These are phyloP conservation scores for Spathaspora gorwiae DNA, from an alignment of 805 yeast genomes.

Conservation along the genomic window DNA sequence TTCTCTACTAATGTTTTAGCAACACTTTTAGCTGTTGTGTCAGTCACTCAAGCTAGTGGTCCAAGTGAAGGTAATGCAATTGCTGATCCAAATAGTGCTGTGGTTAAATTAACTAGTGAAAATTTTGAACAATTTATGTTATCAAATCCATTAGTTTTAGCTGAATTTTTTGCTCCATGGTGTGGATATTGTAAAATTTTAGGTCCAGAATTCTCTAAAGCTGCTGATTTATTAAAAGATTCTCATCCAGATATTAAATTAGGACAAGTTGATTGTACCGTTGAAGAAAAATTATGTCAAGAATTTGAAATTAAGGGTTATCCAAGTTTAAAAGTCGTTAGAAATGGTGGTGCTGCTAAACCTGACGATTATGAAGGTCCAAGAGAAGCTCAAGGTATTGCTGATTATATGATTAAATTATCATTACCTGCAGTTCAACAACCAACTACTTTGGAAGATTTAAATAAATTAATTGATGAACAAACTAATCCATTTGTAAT, in stretches of 20 bases:
- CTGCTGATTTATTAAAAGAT: constrained; percentile 59
- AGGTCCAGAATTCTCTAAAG: constrained; percentile 75
- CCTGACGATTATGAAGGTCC: constrained; percentile 76
- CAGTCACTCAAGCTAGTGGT: constrained; percentile 31
- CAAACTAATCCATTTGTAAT: constrained; percentile 53
- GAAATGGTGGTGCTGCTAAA: constrained; percentile 46
- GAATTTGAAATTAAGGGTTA: constrained; percentile 70
- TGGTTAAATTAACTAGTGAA: constrained; percentile 67
- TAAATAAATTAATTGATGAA: constrained; percentile 47
- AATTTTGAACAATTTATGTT: constrained; percentile 62
- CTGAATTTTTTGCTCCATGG: constrained; percentile 95
- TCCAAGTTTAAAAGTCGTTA: constrained; percentile 78
- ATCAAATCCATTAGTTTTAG: constrained; percentile 72
- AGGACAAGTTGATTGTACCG: constrained; percentile 85
- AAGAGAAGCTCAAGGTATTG: constrained; percentile 76
- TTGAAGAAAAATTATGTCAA: constrained; percentile 65
- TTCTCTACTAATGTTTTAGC: constrained; percentile 35
- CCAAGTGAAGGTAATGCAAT: constrained; percentile 54
- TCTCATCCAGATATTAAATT: constrained; percentile 55
- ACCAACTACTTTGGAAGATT: constrained; percentile 42
- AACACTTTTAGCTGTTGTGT: constrained; percentile 31
- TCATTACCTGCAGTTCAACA: constrained; percentile 62
- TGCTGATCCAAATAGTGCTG: constrained; percentile 83
- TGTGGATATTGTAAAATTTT: constrained; percentile 92
- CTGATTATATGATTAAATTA: constrained; percentile 74